Evolutionary conservation across 306 rosid genomes (phyloP).

Genomic region (Trichosanthes truncata): DNA sequence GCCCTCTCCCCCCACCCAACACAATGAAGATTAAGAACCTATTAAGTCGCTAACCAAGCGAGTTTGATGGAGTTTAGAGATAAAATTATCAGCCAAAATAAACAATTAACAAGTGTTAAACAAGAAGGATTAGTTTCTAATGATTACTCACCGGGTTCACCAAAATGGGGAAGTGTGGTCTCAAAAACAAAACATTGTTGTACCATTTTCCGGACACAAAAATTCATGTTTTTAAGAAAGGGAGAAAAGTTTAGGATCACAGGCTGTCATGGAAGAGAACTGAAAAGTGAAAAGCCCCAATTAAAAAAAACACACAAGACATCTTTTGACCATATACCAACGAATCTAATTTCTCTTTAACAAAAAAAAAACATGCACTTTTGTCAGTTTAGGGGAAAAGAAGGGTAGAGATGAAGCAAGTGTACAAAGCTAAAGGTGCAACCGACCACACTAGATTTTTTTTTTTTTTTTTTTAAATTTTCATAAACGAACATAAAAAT

Average conservation of each 20-base stretch:
- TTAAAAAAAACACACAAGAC: constrained; percentile 2
- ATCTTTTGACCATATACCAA: not conserved
- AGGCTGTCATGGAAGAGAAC: constrained; percentile 24
- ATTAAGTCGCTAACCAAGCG: not conserved
- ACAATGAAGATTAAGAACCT: not conserved
- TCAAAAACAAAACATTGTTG: not conserved
- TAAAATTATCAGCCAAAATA: not conserved
- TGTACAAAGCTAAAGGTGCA: constrained; percentile 3
- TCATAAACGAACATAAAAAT: constrained; percentile 16
- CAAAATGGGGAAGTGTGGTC: not conserved
- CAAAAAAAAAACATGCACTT: not conserved
- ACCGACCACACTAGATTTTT: constrained; percentile 16
- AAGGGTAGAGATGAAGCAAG: constrained; percentile 4
- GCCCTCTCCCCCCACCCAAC: not conserved
- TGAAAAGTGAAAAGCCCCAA: constrained; percentile 7
- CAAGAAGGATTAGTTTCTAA: not conserved
- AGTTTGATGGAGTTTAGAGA: not conserved
- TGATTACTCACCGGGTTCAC: not conserved
- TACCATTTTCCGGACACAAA: not conserved
- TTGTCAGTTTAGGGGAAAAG: not conserved
- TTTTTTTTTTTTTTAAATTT: not conserved
- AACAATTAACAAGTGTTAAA: not conserved
- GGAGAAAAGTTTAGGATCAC: constrained; percentile 9
- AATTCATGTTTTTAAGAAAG: not conserved
- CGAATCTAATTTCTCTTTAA: not conserved